Evolutionary conservation across 805 yeast genomes (phyloP).

Genomic region (Pichia scutulata): DNA sequence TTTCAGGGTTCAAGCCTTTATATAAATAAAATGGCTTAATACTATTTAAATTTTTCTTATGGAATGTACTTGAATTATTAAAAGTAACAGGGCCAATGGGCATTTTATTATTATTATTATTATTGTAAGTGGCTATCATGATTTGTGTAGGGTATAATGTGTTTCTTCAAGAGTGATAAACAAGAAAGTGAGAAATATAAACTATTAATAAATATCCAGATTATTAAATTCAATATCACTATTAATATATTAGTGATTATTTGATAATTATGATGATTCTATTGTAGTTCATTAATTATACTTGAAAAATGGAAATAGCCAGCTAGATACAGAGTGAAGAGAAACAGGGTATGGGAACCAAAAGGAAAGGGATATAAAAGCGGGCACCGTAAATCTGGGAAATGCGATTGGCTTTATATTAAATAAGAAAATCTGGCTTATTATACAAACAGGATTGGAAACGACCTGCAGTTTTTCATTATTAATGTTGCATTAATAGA

Average conservation of each 20-base stretch:
- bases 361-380: background rate
- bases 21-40: conserved; percentile 7
- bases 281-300: background rate
- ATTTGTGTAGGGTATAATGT: background rate
- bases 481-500: no score
- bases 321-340: background rate
- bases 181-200: no score
- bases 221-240: no score
- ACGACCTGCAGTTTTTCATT: no score
- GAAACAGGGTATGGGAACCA: background rate
- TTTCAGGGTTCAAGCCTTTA: conserved; percentile 6
- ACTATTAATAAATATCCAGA: no score
- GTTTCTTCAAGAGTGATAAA: no score
- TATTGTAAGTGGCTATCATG: background rate
- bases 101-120: background rate
- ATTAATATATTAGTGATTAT: no score
- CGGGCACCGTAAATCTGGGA: background rate
- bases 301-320: no score
- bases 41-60: background rate
- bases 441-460: no score
- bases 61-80: background rate
- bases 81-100: background rate
- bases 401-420: background rate
- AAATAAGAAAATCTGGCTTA: no score
- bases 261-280: no score